Evolutionary conservation across 371 early-diverging fungal genomes (phyloP).

Genomic region (Zopfochytrium polystomum): DNA sequence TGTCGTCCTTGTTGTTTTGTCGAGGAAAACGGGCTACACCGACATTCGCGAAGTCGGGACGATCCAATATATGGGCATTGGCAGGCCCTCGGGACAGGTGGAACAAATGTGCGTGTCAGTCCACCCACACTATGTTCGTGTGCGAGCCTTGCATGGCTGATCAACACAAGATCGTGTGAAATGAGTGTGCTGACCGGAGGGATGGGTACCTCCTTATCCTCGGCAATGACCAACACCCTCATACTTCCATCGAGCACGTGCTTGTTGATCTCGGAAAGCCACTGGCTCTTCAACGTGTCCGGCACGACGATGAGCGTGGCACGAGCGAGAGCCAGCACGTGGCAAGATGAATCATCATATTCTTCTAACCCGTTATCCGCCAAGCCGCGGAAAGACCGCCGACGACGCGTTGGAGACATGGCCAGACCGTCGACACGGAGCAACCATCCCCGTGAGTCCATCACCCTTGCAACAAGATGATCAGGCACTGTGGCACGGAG

Average conservation of each 20-base stretch:
- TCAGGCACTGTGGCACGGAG: neutral
- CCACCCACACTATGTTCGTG: conserved; percentile 57
- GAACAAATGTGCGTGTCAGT: conserved; percentile 17
- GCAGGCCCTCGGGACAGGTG: conserved; percentile 38
- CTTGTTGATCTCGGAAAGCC: conserved; percentile 70
- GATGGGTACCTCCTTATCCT: conserved; percentile 29
- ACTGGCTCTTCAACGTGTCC: conserved; percentile 69
- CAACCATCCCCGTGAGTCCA: neutral
- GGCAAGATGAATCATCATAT: neutral
- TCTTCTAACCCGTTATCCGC: neutral
- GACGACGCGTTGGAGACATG: neutral
- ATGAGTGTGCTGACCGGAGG: conserved; percentile 50
- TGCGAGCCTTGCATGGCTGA: conserved; percentile 61
- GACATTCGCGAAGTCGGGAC: conserved; percentile 12
- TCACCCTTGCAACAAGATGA: neutral
- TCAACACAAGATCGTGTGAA: conserved; percentile 62
- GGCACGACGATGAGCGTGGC: conserved; percentile 74
- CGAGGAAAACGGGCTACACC: conserved; percentile 8
- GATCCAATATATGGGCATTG: conserved; percentile 42
- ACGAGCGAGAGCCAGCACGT: conserved; percentile 39
- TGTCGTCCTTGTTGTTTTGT: conserved; percentile 3
- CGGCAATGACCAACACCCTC: neutral
- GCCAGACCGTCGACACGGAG: neutral
- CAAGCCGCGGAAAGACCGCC: neutral
- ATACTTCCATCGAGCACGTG: conserved; percentile 10